phyloP scores from a whole-genome alignment of 257 asterid genomes.

The Thymus mandschuricus region DNA sequence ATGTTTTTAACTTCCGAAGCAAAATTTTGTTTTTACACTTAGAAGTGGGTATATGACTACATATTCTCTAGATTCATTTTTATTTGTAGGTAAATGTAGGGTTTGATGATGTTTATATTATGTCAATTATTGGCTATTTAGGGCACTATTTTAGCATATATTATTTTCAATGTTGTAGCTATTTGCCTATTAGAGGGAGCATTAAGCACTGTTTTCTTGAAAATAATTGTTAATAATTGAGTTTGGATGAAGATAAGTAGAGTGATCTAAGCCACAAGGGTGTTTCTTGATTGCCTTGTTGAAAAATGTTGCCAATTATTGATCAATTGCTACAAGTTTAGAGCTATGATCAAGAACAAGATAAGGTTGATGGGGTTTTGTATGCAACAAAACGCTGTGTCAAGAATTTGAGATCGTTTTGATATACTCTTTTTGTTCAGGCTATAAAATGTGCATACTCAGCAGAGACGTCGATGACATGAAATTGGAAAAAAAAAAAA shows the following conservation, averaged over 20 bases:
- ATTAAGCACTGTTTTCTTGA: conserved; percentile 29
- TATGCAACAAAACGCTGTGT: not conserved
- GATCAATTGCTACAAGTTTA: not conserved
- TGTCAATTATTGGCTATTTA: conserved; percentile 16
- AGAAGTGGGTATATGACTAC: too few relatives aligned
- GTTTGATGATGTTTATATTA: not conserved
- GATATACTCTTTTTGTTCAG: too few relatives aligned
- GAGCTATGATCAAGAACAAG: conserved; percentile 2
- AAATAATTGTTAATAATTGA: conserved; percentile 28
- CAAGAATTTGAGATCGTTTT: not conserved
- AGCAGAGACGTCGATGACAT: too few relatives aligned
- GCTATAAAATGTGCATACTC: too few relatives aligned
- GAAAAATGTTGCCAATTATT: conserved; percentile 31
- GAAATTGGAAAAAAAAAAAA: too few relatives aligned
- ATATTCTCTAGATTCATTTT: not conserved
- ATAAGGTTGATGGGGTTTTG: not conserved
- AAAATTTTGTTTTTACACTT: too few relatives aligned
- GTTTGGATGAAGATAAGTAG: conserved; percentile 20
- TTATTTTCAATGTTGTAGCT: not conserved
- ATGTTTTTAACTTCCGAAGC: too few relatives aligned
- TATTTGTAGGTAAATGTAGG: not conserved
- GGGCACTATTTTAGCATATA: not conserved
- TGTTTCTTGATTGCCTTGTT: conserved; percentile 19
- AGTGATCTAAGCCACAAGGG: conserved; percentile 25
- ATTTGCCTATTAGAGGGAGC: conserved; percentile 16